Base-by-base conservation (phyloP, 352 stramenopile genomes). In the Hyaloperonospora arabidopsidis region DNA sequence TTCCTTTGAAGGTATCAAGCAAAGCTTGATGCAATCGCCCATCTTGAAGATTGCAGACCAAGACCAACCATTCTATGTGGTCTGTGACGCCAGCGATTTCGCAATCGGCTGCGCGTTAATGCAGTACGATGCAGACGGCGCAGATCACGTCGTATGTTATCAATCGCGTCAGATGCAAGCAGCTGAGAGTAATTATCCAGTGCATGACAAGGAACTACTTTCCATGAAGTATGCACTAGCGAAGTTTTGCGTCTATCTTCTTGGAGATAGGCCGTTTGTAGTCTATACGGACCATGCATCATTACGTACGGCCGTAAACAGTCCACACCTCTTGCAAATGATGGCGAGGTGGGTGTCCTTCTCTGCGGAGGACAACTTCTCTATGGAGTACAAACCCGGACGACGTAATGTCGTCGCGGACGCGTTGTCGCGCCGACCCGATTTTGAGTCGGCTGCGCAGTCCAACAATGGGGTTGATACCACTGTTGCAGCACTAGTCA, bases 1-100 rank as follows among this genome's bases (percentile, higher is more conserved):
- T n/a, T 19, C 36, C 13, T 46, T 54, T 28, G 35, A 39, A 3
- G 36, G 19, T 36, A 36, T 46, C 36, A 54, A 39, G 22, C 18
- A 6, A 21, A 25, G 48, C 21, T 47, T 54, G 35, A 44, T 18
- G 29, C 12, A 41, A 13, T 12, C 35, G 3, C 35, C 35, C 12
- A 15, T 41, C 35, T 41, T 41, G 35, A 15, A 12, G 5, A 41
- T 41, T 3, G 35, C 35, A 12, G 35, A 41, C 17, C 15, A 41
- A 12, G 35, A 41, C 12, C 12, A 15, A n/a, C 35, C 35, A 15
- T 41, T 41, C 35, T 15, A 41, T 15, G 35, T 41, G 12, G 35
- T 41, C 17, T 41, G 35, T 15, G 35, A n/a, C 35, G 35, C 35
- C 12, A 41, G 35, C 35, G 35, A 41, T 41, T 41, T 41, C 35